phyloP scores from a whole-genome alignment of 1,139 yeast species.

The Pichia sp. region DNA sequence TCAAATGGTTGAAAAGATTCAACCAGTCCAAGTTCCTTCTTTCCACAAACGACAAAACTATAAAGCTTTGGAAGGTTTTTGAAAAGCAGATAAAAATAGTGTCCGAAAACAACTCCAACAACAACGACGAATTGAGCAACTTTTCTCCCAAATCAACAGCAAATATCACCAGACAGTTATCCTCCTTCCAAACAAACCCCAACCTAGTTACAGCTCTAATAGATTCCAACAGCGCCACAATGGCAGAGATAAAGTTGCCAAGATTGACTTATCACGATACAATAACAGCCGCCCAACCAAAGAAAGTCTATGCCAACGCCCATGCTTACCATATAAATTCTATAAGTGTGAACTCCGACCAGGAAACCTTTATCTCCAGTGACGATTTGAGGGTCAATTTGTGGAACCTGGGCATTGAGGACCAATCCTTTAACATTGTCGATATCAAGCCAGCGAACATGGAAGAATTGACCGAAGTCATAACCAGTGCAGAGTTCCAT shows the following conservation, averaged over 20 bases:
- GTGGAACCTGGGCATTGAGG: slow-evolving; percentile 94
- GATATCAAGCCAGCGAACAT: slow-evolving; percentile 97
- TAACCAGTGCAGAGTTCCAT: slow-evolving; percentile 97
- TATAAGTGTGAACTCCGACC: slow-evolving; percentile 90
- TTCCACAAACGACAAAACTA: slow-evolving; percentile 94
- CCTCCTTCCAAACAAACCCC: slow-evolving; percentile 27
- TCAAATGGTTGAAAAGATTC: slow-evolving; percentile 89
- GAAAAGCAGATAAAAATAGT: slow-evolving; percentile 92
- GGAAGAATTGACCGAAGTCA: slow-evolving; percentile 98
- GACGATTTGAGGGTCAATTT: slow-evolving; percentile 94
- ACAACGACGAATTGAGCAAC: neutral
- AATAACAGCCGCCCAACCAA: slow-evolving; percentile 92
- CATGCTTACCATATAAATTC: slow-evolving; percentile 98
- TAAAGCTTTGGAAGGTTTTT: slow-evolving; percentile 92
- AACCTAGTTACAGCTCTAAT: slow-evolving; percentile 18
- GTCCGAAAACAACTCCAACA: slow-evolving; percentile 73
- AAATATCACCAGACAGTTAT: slow-evolving; percentile 22
- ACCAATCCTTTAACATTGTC: slow-evolving; percentile 93
- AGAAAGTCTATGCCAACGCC: slow-evolving; percentile 87
- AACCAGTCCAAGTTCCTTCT: slow-evolving; percentile 85
- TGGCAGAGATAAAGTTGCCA: slow-evolving; percentile 61
- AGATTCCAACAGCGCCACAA: slow-evolving; percentile 10
- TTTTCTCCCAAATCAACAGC: slow-evolving; percentile 14
- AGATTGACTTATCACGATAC: slow-evolving; percentile 88
- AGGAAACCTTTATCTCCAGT: slow-evolving; percentile 88